Conservation (phyloP, 1,284 basidiomycete species). For the Chiua sp. region DNA sequence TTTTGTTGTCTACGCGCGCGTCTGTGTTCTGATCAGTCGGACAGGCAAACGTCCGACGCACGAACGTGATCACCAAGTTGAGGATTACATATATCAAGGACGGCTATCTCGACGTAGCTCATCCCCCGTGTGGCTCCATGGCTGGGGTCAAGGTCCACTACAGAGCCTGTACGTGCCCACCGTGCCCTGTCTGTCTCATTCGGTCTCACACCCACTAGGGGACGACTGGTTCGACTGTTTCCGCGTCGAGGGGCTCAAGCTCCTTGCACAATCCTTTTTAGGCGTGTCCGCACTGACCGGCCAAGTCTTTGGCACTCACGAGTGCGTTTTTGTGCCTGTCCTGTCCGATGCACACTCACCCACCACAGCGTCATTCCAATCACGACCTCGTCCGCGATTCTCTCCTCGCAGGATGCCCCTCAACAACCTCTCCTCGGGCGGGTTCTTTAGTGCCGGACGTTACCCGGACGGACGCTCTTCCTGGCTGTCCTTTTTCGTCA, state of each 20-base stretch:
- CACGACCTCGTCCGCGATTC: conserved; percentile 67
- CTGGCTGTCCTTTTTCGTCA: conserved; percentile 65
- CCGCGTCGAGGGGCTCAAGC: conserved; percentile 67
- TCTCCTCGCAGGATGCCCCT: conserved; percentile 55
- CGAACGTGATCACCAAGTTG: conserved; percentile 89
- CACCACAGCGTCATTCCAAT: conserved; percentile 68
- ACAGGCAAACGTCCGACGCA: conserved; percentile 84
- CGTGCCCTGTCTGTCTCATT: neutral
- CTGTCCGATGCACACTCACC: no score
- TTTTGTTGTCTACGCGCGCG: neutral
- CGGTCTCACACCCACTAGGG: conserved; percentile 50
- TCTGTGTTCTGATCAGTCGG: neutral
- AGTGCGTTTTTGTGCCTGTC: conserved; percentile 60
- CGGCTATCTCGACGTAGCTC: conserved; percentile 76
- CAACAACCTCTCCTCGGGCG: conserved; percentile 47
- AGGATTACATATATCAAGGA: conserved; percentile 89
- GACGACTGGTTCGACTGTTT: conserved; percentile 97
- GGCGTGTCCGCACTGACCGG: conserved; percentile 95
- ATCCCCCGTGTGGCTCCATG: neutral
- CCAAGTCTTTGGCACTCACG: conserved; percentile 87
- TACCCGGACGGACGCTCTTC: conserved; percentile 31
- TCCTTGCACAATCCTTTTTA: conserved; percentile 80
- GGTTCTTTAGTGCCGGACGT: conserved; percentile 24
- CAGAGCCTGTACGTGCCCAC: conserved; percentile 68
- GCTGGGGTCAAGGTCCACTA: conserved; percentile 77